Base-by-base conservation (phyloP, 2,329 filamentous ascomycete species). In the Epichloe scottii region DNA sequence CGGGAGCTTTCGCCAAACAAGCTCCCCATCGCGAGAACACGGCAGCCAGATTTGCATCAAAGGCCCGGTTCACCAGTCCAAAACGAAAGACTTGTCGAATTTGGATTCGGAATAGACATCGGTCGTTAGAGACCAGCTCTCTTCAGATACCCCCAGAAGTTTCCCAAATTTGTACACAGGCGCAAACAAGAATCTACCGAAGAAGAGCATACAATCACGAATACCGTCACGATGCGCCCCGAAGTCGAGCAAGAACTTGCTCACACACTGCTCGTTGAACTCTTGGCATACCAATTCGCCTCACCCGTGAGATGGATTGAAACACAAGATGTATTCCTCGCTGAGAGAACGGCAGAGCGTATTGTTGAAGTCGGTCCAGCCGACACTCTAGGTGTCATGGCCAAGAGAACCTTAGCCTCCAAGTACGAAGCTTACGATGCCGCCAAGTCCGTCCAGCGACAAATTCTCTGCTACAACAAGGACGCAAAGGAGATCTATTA, bases 401-500 rank as follows among this genome's bases (percentile, higher is more conserved):
- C 93, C 58, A 94, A 90, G 77, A 82, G 91, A 62, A 98, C 93
- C 50, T 73, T 98, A 55, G 89, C 90, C 54, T 90, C 89, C 66
- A 97, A 97, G 72, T 98, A 97, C 70, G 93, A 98, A 76, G 90
- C 91, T 56, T 95, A 96, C 71, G 93, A 98, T 71, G 93, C 93
- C 51, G 93, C 93, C 55, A 91, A 91, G 64, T 96, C 91, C 7
- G 85, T 97, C 42, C 90, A 96, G 72, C 83, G 93, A 67, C 91
- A 97, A 70, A 96, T 98, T 66, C 81, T 98, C 52, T 97, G 93
- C 77, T 98, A 97, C 76, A 97, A 95, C 77, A 98, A 98, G 71
- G 93, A 98, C 65, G 87, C 89, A 51, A 97, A 96, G 69, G 93
- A 98, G 70, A 98, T 98, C 58, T 98, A 98, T 76, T 98, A 98